These are phyloP conservation scores for Monosporascus cannonballus DNA, from an alignment of 2,329 filamentous ascomycete genomes.

Conservation along the genomic window DNA sequence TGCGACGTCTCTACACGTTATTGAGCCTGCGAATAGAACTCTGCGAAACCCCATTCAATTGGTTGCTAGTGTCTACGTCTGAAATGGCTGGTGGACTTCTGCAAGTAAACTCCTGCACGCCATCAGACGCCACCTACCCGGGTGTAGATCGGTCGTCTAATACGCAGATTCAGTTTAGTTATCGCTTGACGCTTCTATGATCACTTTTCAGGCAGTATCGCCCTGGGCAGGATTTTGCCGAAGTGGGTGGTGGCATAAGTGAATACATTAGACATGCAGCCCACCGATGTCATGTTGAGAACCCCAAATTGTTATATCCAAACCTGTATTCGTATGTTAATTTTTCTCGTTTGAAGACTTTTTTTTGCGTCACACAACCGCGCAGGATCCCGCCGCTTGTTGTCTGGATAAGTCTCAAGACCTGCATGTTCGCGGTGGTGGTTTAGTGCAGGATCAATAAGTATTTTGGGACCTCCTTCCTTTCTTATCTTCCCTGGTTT, in stretches of 20 bases:
- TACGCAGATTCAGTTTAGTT: background rate
- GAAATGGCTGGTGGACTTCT: background rate
- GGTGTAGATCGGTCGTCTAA: background rate
- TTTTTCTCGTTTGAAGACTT: background rate
- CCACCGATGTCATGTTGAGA: background rate
- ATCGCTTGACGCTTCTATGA: too few relatives aligned
- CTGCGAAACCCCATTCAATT: too few relatives aligned
- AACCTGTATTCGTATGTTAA: background rate
- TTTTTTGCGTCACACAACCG: background rate
- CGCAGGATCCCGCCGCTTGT: background rate
- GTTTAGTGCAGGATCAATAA: background rate
- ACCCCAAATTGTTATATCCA: background rate
- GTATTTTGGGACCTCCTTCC: too few relatives aligned
- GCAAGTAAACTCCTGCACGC: background rate
- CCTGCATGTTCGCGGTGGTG: background rate
- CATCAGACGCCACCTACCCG: background rate
- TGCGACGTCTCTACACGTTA: too few relatives aligned
- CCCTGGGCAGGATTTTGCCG: background rate
- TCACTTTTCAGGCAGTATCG: too few relatives aligned
- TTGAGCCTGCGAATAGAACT: too few relatives aligned
- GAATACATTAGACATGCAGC: background rate
- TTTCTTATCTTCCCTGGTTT: too few relatives aligned
- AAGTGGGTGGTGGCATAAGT: background rate
- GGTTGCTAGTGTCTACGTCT: too few relatives aligned
- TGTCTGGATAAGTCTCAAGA: background rate